Conservation (phyloP, 2,329 filamentous ascomycete genomes). For the Uncinocarpus reesii region DNA sequence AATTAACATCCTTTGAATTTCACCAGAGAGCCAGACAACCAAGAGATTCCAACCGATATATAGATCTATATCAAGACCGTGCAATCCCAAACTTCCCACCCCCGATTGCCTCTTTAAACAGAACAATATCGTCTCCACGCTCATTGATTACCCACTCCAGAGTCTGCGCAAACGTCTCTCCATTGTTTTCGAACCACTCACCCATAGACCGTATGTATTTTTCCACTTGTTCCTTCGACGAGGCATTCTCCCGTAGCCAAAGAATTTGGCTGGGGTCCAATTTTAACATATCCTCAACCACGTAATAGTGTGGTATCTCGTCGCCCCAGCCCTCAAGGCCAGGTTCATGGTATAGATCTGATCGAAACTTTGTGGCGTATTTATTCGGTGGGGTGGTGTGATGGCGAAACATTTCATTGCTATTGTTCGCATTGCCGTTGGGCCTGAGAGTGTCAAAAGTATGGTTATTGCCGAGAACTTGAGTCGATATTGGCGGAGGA, state of each 20-base stretch:
- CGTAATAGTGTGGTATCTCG: conserved; percentile 53
- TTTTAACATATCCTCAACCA: conserved; percentile 56
- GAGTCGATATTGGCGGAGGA: conserved; percentile 28
- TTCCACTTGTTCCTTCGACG: conserved; percentile 49
- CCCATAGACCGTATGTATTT: conserved; percentile 43
- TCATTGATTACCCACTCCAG: conserved; percentile 47
- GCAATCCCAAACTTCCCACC: conserved; percentile 28
- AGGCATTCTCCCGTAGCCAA: conserved; percentile 47
- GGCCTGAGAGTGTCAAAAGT: conserved; percentile 6
- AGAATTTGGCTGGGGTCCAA: conserved; percentile 51
- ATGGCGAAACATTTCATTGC: conserved; percentile 12
- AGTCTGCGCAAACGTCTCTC: conserved; percentile 52
- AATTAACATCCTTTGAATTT: too few species aligned
- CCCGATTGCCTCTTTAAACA: conserved; percentile 26
- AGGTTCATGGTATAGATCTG: conserved; percentile 42
- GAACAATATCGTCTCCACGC: conserved; percentile 43
- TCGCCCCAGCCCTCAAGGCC: conserved; percentile 55
- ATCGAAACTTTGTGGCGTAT: conserved; percentile 39
- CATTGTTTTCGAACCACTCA: conserved; percentile 55
- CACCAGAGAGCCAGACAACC: too few species aligned
- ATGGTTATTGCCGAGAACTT: conserved; percentile 16
- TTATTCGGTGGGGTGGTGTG: conserved; percentile 21
- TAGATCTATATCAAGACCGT: too few species aligned
- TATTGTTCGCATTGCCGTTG: background rate
- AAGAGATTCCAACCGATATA: too few species aligned